These are phyloP conservation scores for Ligustrum vulgare DNA, from an alignment of 257 asterid species.

Conservation along the genomic window DNA sequence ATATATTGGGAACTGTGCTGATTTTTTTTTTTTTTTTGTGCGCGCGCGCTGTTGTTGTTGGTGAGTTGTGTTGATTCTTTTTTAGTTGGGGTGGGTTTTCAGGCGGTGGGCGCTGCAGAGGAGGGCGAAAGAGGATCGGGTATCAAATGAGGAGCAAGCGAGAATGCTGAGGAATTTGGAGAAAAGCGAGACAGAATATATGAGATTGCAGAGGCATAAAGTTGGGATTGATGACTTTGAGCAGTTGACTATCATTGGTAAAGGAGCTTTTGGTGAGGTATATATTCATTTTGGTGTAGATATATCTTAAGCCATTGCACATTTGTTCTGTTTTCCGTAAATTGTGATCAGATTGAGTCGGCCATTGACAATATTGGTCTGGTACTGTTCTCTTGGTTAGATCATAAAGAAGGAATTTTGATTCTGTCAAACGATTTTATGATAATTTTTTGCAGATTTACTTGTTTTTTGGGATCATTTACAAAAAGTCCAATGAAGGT, in stretches of 20 bases:
- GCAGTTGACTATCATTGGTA: constrained; percentile 82
- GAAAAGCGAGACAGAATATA: constrained; percentile 85
- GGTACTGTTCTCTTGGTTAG: not conserved
- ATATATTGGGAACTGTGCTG: no score
- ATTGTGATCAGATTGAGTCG: not conserved
- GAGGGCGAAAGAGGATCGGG: constrained; percentile 78
- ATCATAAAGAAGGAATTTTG: not conserved
- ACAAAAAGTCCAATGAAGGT: no score
- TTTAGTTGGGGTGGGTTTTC: constrained; percentile 4
- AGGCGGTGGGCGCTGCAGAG: constrained; percentile 93
- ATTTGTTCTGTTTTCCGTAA: not conserved
- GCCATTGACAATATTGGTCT: not conserved
- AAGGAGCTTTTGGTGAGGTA: constrained; percentile 97
- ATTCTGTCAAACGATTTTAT: not conserved
- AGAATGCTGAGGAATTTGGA: constrained; percentile 88
- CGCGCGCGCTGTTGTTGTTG: not conserved
- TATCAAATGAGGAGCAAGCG: constrained; percentile 86
- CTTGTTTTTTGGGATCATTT: no score
- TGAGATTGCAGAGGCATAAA: constrained; percentile 99
- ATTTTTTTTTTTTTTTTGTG: no score
- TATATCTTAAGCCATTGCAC: not conserved
- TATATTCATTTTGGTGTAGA: no score
- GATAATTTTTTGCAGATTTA: not conserved
- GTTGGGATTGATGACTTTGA: constrained; percentile 97
- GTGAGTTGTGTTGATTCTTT: not conserved